phyloP scores from a whole-genome alignment of 306 rosid species.

The Herpetospermum pedunculosum region DNA sequence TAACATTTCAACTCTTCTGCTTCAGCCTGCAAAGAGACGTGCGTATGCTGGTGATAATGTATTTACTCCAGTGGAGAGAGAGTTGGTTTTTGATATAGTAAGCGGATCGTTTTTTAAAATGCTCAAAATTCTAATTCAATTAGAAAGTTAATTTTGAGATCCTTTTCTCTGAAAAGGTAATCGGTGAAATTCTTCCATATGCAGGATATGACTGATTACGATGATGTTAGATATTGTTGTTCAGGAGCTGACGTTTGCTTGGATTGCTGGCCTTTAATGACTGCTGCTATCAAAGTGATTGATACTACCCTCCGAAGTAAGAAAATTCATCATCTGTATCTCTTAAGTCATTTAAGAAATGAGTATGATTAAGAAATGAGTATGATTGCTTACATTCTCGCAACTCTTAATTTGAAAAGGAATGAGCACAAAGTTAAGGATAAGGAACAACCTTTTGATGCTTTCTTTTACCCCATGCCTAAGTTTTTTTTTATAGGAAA shows the following conservation, averaged over 20 bases:
- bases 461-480: no score
- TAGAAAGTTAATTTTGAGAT: not conserved
- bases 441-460: no score
- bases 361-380: not conserved
- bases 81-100: conserved; percentile 80
- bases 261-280: conserved; percentile 96
- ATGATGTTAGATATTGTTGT: conserved; percentile 92
- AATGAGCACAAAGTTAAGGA: not conserved
- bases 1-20: not conserved
- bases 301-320: conserved; percentile 74
- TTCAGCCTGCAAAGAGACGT: conserved; percentile 77
- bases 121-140: not conserved
- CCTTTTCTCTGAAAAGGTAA: not conserved
- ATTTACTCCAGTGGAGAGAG: conserved; percentile 82
- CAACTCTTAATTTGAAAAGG: not conserved
- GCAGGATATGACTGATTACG: conserved; percentile 88
- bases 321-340: not conserved
- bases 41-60: conserved; percentile 74
- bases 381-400: not conserved
- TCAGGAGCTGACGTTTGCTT: conserved; percentile 92
- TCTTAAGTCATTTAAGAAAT: not conserved
- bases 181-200: not conserved
- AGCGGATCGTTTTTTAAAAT: conserved; percentile 19
- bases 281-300: conserved; percentile 76
- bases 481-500: no score